phyloP scores from a whole-genome alignment of 495 filamentous ascomycete species.

The Hypoxylon intermedium region DNA sequence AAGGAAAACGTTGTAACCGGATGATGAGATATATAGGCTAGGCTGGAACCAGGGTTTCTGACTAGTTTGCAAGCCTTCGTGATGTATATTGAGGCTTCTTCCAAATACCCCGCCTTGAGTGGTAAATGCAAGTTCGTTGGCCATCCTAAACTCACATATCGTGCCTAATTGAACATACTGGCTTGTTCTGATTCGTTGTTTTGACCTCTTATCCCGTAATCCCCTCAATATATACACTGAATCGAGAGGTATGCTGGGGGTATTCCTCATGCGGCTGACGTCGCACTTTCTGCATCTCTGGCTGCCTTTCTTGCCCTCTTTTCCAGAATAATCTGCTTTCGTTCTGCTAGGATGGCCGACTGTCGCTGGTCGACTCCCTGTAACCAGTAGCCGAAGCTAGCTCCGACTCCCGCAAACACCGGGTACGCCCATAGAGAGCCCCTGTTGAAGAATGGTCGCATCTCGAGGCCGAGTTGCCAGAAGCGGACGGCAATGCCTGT shows the following conservation, averaged over 20 bases:
- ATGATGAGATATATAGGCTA: constrained; percentile 16
- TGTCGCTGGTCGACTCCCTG: constrained; percentile 83
- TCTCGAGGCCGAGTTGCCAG: constrained; percentile 97
- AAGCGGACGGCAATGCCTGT: constrained; percentile 86
- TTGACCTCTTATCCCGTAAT: constrained; percentile 10
- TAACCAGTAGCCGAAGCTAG: constrained; percentile 95
- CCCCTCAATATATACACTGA: constrained; percentile 30
- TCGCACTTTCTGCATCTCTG: constrained; percentile 54
- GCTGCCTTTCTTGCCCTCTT: constrained; percentile 82
- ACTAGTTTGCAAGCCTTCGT: constrained; percentile 1
- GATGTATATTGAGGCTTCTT: constrained; percentile 8
- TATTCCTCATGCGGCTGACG: constrained; percentile 33
- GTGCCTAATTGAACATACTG: constrained; percentile 14
- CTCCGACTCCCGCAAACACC: constrained; percentile 81
- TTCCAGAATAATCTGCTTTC: constrained; percentile 79
- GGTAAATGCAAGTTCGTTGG: constrained; percentile 15
- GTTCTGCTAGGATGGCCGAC: constrained; percentile 73
- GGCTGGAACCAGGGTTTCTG: neutral
- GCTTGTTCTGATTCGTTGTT: constrained; percentile 12
- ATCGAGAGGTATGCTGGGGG: constrained; percentile 3
- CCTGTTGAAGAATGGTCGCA: constrained; percentile 87
- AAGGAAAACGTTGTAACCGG: constrained; percentile 14
- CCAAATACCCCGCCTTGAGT: neutral
- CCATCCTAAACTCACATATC: neutral
- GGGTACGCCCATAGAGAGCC: constrained; percentile 89